A percentile compares a stretch with the other conserved stretches of the same genome.
Conservation (phyloP, 2,329 filamentous ascomycete species). For the Colletotrichum neosansevieriae region DNA sequence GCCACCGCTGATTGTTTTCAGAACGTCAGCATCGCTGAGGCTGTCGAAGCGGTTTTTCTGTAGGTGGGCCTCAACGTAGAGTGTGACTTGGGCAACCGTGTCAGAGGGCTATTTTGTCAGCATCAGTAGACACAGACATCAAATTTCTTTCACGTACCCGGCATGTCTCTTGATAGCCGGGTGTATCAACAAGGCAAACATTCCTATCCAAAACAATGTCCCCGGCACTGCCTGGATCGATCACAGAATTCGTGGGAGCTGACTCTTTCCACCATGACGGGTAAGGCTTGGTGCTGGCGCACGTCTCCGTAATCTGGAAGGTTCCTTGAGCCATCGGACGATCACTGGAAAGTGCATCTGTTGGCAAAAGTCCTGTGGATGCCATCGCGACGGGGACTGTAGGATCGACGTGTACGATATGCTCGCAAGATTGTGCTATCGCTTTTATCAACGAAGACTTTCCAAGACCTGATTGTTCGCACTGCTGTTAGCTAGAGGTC, state of each 20-base stretch:
- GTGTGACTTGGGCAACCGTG: constrained; percentile 69
- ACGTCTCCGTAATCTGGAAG: constrained; percentile 72
- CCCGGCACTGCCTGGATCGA: constrained; percentile 60
- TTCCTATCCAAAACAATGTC: constrained; percentile 90
- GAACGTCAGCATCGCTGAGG: constrained; percentile 79
- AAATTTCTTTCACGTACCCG: constrained; percentile 57
- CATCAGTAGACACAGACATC: not conserved
- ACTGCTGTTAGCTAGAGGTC: constrained; percentile 32
- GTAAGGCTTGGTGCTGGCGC: constrained; percentile 85
- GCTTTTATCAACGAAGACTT: constrained; percentile 92
- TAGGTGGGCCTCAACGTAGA: constrained; percentile 80
- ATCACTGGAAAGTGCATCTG: not conserved
- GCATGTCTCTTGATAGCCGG: constrained; percentile 68
- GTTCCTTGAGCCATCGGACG: constrained; percentile 20
- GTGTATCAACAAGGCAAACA: constrained; percentile 91
- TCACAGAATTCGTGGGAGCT: constrained; percentile 70
- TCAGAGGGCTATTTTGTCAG: constrained; percentile 55
- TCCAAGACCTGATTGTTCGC: constrained; percentile 71
- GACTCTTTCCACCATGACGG: constrained; percentile 90
- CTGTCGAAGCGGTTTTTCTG: constrained; percentile 69
- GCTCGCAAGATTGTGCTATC: constrained; percentile 86
- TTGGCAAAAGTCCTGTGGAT: constrained; percentile 21
- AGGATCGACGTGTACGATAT: constrained; percentile 93
- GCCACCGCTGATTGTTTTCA: constrained; percentile 82
- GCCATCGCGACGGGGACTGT: constrained; percentile 48